Base-by-base conservation (phyloP, 2,329 filamentous ascomycete genomes). In the Ophiostoma novo-ulmi region DNA sequence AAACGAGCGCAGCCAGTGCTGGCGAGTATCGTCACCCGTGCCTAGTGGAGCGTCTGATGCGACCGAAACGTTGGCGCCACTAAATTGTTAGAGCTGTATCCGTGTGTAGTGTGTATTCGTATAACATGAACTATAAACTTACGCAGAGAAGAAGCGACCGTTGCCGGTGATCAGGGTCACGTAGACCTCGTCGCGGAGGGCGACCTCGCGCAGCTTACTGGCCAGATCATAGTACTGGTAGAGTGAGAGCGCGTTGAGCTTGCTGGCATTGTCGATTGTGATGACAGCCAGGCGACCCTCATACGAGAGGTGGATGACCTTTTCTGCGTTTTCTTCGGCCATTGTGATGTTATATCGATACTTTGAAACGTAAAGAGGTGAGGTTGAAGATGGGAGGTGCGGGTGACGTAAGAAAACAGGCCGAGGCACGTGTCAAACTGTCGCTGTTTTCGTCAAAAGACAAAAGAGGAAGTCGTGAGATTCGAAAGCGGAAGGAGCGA, bases 131-230 rank as follows among this genome's bases (percentile, higher is more conserved):
- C 31, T 3, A 5, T 10, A 5, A 35, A 79, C 87, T 76, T 85
- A 97, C 92, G 94, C 94, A 11, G 93, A 97, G 82, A 98, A 98
- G 78, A 82, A 89, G 8, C 87, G 85, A n/a, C 94, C 94, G 72
- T 88, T 94, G 76, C 88, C 95, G 0, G 93, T 92, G 3, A 98
- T 77, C 13, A 98, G 84, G 3, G 94, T 98, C 75, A 97, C 88
- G 77, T 86, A 91, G 72, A 97, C 88, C 74, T 97, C 91, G 73
- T 94, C 88, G 74, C 89, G 89, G 10, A 83, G 84, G 20, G 93
- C 94, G 67, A 98, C 84, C 78, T 97, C 89, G 71, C 90, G 87
- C 78, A 99, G 81, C 67, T 88, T 85, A 75, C 87, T 85, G 1
- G 91, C 88, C 61, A 98, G 85, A 39, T 88, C 85, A 79, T 91